Percentiles rank a stretch among this genome's conserved stretches.
phyloP scores from a whole-genome alignment of 129 eudicot genomes.

The Escallonia herrerae region DNA sequence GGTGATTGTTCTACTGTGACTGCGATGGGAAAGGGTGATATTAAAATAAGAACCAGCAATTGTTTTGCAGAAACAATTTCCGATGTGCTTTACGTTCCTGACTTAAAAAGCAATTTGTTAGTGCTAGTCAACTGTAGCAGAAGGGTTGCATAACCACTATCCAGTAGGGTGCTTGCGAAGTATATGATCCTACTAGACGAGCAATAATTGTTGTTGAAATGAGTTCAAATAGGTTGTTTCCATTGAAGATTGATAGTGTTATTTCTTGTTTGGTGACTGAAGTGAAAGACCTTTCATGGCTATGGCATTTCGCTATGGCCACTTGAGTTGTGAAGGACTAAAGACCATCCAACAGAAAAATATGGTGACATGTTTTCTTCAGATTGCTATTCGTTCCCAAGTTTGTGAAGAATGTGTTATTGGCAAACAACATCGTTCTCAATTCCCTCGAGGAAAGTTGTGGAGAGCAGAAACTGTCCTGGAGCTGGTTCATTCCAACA shows the following conservation, averaged over 20 bases:
- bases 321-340: background rate
- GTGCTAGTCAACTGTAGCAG: background rate
- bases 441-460: background rate
- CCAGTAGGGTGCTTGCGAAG: background rate
- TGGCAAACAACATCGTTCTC: conserved; percentile 1
- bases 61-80: background rate
- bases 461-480: background rate
- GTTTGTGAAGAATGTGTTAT: conserved; percentile 6
- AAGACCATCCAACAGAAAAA: background rate
- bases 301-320: background rate
- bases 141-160: too few relatives aligned
- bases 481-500: background rate
- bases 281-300: background rate
- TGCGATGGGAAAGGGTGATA: background rate
- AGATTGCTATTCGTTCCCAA: background rate
- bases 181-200: background rate
- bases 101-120: background rate
- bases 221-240: background rate
- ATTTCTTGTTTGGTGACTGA: background rate
- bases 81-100: background rate
- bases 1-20: background rate
- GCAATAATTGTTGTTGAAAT: background rate
- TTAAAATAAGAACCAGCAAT: background rate
- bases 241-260: background rate
- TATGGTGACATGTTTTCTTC: background rate